Evolutionary conservation across 192 early-diverging fungal species (phyloP), one percentile per base, ranked within the genome.

Genomic region (Coemansia sp.): DNA sequence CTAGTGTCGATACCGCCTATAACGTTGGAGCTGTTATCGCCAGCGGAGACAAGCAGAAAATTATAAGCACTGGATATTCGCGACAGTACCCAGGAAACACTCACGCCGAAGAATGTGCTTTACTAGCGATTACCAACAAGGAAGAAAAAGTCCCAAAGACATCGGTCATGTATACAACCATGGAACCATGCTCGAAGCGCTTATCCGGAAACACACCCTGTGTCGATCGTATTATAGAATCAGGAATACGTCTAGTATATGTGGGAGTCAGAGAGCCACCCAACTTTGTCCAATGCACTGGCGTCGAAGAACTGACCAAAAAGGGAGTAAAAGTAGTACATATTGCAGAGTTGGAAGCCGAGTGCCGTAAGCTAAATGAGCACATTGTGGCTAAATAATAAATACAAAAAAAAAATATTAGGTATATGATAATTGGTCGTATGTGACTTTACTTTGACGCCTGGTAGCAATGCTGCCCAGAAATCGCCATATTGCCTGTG

Each of bases 71-170:
- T 9, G 98, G 97, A 1, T 97, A 86, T 68, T 98, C 96, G 27
- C 90, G 97, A 40, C 95, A 99, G 77, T 77, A 96, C 6, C 91
- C 92, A 2, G 98, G 97, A 1, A 99, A 99, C 76, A 98, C 97
- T 1, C 98, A 99, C 73, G 98, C 98, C 15, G 98, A 99, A 74
- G 90, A 99, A 83, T 92, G 91, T 60, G 91, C 91, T 29, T 83
- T 99, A 6, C 58, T 86, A 36, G 93, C 95, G 72, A 83, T 96
- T 1, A 29, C 22, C 24, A 24, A 38, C 2, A 5, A 33, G 0
- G n/a, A 16, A 18, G 55, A 33, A 29, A 0, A n/a, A 53, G 9
- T 40, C 38, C n/a, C 18, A 49, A 34, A 40, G n/a, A 63, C 40
- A 4, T 27, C 68, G 12, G 29, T 53, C 0, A 50, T 84, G 52